Base-by-base conservation (phyloP, 2,329 filamentous ascomycete genomes). In the Grosmannia serpens region DNA sequence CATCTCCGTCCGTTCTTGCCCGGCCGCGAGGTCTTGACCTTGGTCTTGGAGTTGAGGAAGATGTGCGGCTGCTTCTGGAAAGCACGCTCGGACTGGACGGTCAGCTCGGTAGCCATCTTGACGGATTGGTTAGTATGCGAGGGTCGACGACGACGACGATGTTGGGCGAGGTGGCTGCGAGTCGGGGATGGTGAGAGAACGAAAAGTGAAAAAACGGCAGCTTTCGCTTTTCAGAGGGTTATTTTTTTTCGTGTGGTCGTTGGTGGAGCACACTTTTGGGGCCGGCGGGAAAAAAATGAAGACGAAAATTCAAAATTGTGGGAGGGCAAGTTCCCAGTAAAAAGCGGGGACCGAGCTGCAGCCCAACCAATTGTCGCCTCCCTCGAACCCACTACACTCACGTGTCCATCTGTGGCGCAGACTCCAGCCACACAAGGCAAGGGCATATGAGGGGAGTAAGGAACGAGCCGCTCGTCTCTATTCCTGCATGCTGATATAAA, bases 51-150 rank as follows among this genome's bases (percentile, higher is more conserved):
- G 87, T 97, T 96, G 74, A 89, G 86, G 89, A 97, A 99, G 85
- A 99, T 96, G 81, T 99, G 94, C 78, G 94, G 94, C 86, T 99
- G 92, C 88, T 99, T 99, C 82, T 97, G 94, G 89, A 89, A 99
- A 85, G 94, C 94, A 83, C 94, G 92, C 88, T 99, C 94, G 77
- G 90, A 95, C 87, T 99, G 94, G 80, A 99, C 94, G 78, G 91
- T 95, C 82, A 96, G 85, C 84, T 96, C 91, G 85, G 91, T 96
- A 77, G 91, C 91, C 91, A 95, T 96, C 78, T 75, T 65, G 63
- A 60, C 58, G 61, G 58, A 55, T 61, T 33, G 46, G 46, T 59
- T 55, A 59, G 52, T 49, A 55, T n/a, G 27, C 26, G 24, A 33
- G 20, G 47, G 51, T 35, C 51, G 31, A 53, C 27, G 29, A 27